Conservation (phyloP, 129 eudicot genomes). For the Chrysanthemum seticuspe region DNA sequence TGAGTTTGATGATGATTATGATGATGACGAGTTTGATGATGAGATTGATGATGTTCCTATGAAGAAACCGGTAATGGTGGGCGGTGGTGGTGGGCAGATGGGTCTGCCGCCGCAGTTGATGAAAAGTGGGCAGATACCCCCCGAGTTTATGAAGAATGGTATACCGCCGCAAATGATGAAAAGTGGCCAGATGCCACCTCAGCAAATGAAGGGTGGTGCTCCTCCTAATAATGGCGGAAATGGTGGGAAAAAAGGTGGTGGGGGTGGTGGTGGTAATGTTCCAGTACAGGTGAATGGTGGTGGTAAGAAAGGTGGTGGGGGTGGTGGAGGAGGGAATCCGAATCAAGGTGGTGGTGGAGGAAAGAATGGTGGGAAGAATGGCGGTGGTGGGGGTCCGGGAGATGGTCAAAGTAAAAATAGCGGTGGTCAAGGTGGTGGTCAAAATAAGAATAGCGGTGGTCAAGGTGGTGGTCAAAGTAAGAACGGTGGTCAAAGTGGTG, state of each 20-base stretch:
- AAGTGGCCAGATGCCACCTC: slow-evolving; percentile 52
- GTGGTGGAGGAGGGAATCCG: slow-evolving; percentile 28
- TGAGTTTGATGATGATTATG: slow-evolving; percentile 43
- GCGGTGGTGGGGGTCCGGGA: slow-evolving; percentile 24
- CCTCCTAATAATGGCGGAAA: slow-evolving; percentile 35
- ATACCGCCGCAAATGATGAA: slow-evolving; percentile 34
- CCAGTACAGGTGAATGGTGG: slow-evolving; percentile 32
- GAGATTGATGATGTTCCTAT: slow-evolving; percentile 38
- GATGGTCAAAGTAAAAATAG: slow-evolving; percentile 26
- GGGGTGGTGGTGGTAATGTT: slow-evolving; percentile 41
- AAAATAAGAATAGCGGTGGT: slow-evolving; percentile 36
- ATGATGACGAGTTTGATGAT: slow-evolving; percentile 44
- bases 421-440: slow-evolving; percentile 34
- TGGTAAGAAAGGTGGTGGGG: slow-evolving; percentile 39
- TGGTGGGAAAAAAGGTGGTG: slow-evolving; percentile 52
- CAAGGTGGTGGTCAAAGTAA: slow-evolving; percentile 36
- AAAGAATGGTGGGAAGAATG: slow-evolving; percentile 1
- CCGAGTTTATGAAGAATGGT: slow-evolving; percentile 45
- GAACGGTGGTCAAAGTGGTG: slow-evolving; percentile 29
- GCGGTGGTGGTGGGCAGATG: slow-evolving; percentile 55
- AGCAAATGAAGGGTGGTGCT: slow-evolving; percentile 49
- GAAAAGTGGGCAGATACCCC: slow-evolving; percentile 38
- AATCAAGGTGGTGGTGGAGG: slow-evolving; percentile 35
- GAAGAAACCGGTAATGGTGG: slow-evolving; percentile 43
- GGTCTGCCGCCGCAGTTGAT: slow-evolving; percentile 33